These are phyloP conservation scores for Lachancea nothofagi DNA, from an alignment of 805 yeast genomes.

Conservation along the genomic window DNA sequence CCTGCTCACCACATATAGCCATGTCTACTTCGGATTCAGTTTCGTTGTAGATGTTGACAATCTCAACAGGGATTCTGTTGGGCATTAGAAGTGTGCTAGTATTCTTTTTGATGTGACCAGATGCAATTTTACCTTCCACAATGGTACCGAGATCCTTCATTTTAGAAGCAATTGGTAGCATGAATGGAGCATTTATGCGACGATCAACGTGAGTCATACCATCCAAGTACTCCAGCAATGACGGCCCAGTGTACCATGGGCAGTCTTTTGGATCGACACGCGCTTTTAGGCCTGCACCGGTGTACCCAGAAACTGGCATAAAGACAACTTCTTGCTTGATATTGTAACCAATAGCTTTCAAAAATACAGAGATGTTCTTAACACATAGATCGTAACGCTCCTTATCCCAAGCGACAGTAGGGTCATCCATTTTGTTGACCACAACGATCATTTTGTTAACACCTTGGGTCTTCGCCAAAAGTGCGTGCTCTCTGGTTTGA, in stretches of 20 bases:
- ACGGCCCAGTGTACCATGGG: constrained; percentile 94
- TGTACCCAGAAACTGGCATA: constrained; percentile 98
- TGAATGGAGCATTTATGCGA: constrained; percentile 89
- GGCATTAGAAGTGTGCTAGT: constrained; percentile 84
- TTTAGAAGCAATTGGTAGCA: constrained; percentile 92
- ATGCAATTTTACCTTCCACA: constrained; percentile 97
- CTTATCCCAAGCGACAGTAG: constrained; percentile 93
- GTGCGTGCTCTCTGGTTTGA: constrained; percentile 96
- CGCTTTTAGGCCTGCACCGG: constrained; percentile 94
- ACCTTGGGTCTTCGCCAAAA: constrained; percentile 97
- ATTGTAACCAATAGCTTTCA: constrained; percentile 85
- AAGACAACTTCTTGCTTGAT: constrained; percentile 75
- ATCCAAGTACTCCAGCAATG: constrained; percentile 86
- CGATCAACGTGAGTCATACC: constrained; percentile 75
- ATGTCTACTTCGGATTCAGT: constrained; percentile 88
- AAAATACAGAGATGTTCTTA: constrained; percentile 65
- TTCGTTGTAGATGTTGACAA: constrained; percentile 83
- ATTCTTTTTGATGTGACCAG: constrained; percentile 86
- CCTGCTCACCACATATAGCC: constrained; percentile 96
- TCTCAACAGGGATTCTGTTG: constrained; percentile 76
- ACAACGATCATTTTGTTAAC: constrained; percentile 90
- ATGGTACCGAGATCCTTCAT: constrained; percentile 96
- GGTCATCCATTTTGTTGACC: constrained; percentile 98
- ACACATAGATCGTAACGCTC: constrained; percentile 96
- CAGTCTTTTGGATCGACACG: constrained; percentile 64